Base-by-base conservation (phyloP, 139 green algal genomes). In the Gonium pectorale region DNA sequence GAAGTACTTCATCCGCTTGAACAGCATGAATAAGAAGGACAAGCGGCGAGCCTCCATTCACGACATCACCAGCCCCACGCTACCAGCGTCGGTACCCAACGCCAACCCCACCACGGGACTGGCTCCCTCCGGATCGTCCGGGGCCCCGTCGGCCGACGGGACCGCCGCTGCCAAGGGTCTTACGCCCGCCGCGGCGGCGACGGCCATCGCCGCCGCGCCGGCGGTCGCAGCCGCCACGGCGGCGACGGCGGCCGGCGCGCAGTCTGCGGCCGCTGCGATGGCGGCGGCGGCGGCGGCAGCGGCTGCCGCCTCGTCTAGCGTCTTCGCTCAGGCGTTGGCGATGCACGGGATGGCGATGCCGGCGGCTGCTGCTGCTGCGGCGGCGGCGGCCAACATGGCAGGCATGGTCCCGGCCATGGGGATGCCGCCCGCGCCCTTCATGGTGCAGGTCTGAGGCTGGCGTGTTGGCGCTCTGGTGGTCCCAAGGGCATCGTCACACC, bases 1-100 rank as follows among this genome's bases (percentile, higher is more conserved):
- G 81, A 98, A 98, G 90, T 98, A 98, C 89, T 98, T 98, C 85
- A 98, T 98, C 79, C 90, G 96, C 22, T 87, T 99, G 19, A 98
- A 97, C 89, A 91, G 83, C 29, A 27, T 64, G 9, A 96, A 96
- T 85, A 98, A 98, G 80, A 97, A 98, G 90, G 94, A 97, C 87
- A 97, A 97, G 85, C 87, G 94, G 51, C 91, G 95, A 0, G 91
- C 92, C 21, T 93, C 73, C 77, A 99, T 99, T 81, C 96, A 99
- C 86, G 96, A 99, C 94, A 98, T 99, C 85, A 87, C 86, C 31
- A 83, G 62, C 38, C 56, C 82, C 13, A 95, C 91, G 27, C 87
- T 86, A 19, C 79, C 79, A 7, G 62, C 64, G 9, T 68, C 64
- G 0, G 46, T 41, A 26, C 26, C 44, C 44, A 77, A 73, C 44